phyloP scores from a whole-genome alignment of 176 grass and related monocot genomes.

The Microstegium vimineum region DNA sequence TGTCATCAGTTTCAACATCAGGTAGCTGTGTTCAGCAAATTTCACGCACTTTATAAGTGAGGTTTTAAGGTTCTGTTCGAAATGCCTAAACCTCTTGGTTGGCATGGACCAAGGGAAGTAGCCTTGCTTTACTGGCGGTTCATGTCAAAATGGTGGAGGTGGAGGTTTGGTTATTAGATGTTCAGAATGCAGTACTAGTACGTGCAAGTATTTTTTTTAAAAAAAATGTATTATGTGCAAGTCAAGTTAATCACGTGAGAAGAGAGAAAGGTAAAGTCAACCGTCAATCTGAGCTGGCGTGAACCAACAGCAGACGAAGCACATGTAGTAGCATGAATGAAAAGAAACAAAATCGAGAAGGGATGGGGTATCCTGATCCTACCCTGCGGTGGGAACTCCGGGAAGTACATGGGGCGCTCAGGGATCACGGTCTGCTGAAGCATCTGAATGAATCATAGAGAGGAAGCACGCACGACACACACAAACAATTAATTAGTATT shows the following conservation, averaged over 20 bases:
- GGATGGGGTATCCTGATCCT: neutral
- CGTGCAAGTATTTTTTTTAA: too few relatives aligned
- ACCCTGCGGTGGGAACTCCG: slow-evolving; percentile 85
- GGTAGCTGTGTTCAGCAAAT: neutral
- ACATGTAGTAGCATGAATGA: neutral
- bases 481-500: too few relatives aligned
- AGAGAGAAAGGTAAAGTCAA: neutral
- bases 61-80: neutral
- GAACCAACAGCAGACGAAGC: neutral
- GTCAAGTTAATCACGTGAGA: neutral
- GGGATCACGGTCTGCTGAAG: slow-evolving; percentile 77
- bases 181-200: neutral
- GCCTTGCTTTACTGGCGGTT: neutral
- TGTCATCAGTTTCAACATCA: neutral
- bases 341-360: neutral
- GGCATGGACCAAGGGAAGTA: neutral
- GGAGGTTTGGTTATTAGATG: neutral
- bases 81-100: neutral
- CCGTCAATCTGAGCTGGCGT: neutral
- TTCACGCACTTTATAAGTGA: neutral
- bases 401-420: slow-evolving; percentile 82
- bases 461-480: neutral
- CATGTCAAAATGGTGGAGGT: neutral
- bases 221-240: neutral
- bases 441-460: slow-evolving; percentile 32